These are phyloP conservation scores for Crithidia fasciculata DNA, from an alignment of 208 protist genomes.

Conservation along the genomic window DNA sequence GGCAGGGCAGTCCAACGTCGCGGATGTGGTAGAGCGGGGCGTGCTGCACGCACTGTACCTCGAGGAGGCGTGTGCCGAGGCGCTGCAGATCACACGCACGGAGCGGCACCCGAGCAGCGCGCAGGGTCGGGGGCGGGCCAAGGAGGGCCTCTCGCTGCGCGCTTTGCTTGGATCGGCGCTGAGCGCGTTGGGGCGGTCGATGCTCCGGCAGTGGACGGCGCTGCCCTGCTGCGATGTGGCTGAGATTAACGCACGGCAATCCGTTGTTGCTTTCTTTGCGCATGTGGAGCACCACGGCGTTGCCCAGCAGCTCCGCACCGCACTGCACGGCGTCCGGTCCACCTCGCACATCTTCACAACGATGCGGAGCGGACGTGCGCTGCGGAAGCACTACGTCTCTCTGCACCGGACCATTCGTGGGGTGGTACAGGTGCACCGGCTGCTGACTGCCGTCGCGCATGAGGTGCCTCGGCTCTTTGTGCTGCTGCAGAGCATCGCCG, in stretches of 20 bases:
- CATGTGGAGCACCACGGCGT: conserved; percentile 47
- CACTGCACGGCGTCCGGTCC: conserved; percentile 52
- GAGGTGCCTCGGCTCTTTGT: conserved; percentile 43
- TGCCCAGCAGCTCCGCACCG: conserved; percentile 48
- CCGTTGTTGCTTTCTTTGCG: conserved; percentile 73
- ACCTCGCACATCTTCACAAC: conserved; percentile 71
- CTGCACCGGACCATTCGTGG: conserved; percentile 58
- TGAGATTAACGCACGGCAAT: conserved; percentile 66
- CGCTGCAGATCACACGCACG: conserved; percentile 74
- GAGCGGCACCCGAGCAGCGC: conserved; percentile 82
- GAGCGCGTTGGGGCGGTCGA: conserved; percentile 48
- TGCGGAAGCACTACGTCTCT: conserved; percentile 60
- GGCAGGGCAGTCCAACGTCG: conserved; percentile 52
- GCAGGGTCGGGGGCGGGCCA: conserved; percentile 72
- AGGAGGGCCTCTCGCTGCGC: conserved; percentile 86
- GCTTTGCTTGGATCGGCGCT: conserved; percentile 61
- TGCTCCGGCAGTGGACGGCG: conserved; percentile 83
- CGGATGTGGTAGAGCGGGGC: conserved; percentile 72
- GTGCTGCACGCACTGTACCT: conserved; percentile 66
- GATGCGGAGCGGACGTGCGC: conserved; percentile 66
- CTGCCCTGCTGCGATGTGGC: conserved; percentile 57
- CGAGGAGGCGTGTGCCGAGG: conserved; percentile 46
- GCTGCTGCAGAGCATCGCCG: conserved; percentile 40
- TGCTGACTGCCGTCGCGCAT: conserved; percentile 54
- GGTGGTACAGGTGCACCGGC: conserved; percentile 43